Evolutionary conservation across 768 basidiomycete genomes (phyloP).

Genomic region (Pisolithus tinctorius): DNA sequence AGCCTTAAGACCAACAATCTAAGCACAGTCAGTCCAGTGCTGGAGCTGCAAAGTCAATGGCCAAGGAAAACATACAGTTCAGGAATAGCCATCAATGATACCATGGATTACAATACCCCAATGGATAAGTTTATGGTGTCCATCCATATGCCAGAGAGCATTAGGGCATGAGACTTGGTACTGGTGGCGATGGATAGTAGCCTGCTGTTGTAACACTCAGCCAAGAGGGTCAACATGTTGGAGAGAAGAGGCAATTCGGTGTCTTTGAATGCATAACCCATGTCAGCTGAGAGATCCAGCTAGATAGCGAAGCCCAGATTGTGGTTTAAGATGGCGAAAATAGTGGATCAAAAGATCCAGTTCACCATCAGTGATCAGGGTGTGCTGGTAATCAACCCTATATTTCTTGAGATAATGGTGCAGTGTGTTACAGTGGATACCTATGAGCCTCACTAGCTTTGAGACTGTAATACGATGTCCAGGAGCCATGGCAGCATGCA

Average conservation of each 20-base stretch:
- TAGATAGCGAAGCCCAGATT: slow-evolving; percentile 8
- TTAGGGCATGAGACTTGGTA: background rate
- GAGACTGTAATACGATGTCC: slow-evolving; percentile 9
- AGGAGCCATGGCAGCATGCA: background rate
- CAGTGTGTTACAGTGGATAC: slow-evolving; percentile 15
- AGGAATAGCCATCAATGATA: slow-evolving; percentile 33
- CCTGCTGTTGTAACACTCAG: background rate
- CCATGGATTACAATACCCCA: slow-evolving; percentile 33
- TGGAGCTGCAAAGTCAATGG: no score
- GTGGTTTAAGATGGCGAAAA: slow-evolving; percentile 5
- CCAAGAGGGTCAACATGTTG: background rate
- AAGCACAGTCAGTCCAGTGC: no score
- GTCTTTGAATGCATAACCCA: slow-evolving; percentile 1
- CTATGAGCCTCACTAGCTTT: slow-evolving; percentile 6
- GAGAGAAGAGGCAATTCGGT: background rate
- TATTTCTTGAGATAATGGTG: slow-evolving; percentile 8
- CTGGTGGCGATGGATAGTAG: background rate
- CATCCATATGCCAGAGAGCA: background rate
- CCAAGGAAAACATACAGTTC: slow-evolving; percentile 15
- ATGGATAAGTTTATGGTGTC: slow-evolving; percentile 30
- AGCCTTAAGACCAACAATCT: slow-evolving; percentile 3
- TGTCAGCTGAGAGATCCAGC: background rate
- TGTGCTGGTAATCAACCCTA: slow-evolving; percentile 8
- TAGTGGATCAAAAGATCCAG: slow-evolving; percentile 10
- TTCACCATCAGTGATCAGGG: slow-evolving; percentile 11